These are phyloP conservation scores for barrel medic (Medicago truncatula) DNA, from an alignment of 306 rosid genomes.

Conservation along the genomic window MtrunA17r5.0-ANR NC_053043.1:19932501-19933000, in stretches of 20 bases:
- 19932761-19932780: constrained; percentile 23
- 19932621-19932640: not conserved
- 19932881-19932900: constrained; percentile 28
- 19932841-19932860: constrained; percentile 30
- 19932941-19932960: constrained; percentile 36
- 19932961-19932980: not conserved
- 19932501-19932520: too few species aligned
- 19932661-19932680: not conserved
- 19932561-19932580: too few species aligned
- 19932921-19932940: constrained; percentile 25
- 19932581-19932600: too few species aligned
- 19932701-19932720: constrained; percentile 31
- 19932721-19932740: constrained; percentile 23
- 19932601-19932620: constrained; percentile 1
- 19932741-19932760: constrained; percentile 11
- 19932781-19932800: constrained; percentile 1
- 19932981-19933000: not conserved
- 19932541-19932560: too few species aligned
- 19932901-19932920: constrained; percentile 10
- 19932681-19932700: constrained; percentile 30
- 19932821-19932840: constrained; percentile 44
- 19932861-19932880: constrained; percentile 35
- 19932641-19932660: not conserved
- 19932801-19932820: not conserved
- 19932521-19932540: too few species aligned